phyloP scores from a whole-genome alignment of 768 basidiomycete genomes.

The Suillus lakei region DNA sequence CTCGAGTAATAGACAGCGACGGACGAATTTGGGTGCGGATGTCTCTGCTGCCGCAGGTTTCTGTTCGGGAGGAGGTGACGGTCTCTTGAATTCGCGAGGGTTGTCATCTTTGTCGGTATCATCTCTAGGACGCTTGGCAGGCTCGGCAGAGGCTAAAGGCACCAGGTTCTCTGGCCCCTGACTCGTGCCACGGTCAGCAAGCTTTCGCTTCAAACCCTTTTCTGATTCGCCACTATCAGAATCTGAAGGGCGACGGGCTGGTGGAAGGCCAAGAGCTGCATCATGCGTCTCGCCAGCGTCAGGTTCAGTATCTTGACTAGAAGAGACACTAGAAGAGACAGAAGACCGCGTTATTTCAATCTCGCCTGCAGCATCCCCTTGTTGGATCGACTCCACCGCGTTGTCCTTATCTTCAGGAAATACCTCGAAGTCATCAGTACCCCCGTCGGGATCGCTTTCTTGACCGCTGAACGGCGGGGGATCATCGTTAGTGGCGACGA shows the following conservation, averaged over 20 bases:
- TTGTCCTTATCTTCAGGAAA: slow-evolving; percentile 15
- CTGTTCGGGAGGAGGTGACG: slow-evolving; percentile 71
- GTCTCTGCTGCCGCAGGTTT: slow-evolving; percentile 24
- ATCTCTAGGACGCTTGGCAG: slow-evolving; percentile 64
- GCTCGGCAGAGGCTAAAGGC: slow-evolving; percentile 35
- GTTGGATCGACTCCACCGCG: slow-evolving; percentile 19
- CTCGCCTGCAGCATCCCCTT: slow-evolving; percentile 14
- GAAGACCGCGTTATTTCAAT: slow-evolving; percentile 21
- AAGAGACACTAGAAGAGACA: slow-evolving; percentile 19
- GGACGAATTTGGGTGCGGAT: slow-evolving; percentile 51
- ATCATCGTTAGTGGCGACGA: slow-evolving; percentile 18
- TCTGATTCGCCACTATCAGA: slow-evolving; percentile 55
- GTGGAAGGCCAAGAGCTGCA: slow-evolving; percentile 26
- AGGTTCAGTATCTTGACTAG: slow-evolving; percentile 26
- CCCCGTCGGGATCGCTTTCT: slow-evolving; percentile 68
- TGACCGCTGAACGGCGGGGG: slow-evolving; percentile 46
- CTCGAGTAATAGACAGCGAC: slow-evolving; percentile 29
- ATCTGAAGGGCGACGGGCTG: slow-evolving; percentile 39
- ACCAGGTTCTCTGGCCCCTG: slow-evolving; percentile 49
- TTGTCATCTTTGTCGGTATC: slow-evolving; percentile 67
- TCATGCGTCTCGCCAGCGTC: slow-evolving; percentile 38
- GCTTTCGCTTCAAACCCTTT: slow-evolving; percentile 73
- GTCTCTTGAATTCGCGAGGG: slow-evolving; percentile 61
- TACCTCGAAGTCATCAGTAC: slow-evolving; percentile 40
- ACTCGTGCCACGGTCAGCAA: slow-evolving; percentile 69